Conservation (phyloP, 2,329 filamentous ascomycete genomes). For the Fusarium neocosmosporiellum region DNA sequence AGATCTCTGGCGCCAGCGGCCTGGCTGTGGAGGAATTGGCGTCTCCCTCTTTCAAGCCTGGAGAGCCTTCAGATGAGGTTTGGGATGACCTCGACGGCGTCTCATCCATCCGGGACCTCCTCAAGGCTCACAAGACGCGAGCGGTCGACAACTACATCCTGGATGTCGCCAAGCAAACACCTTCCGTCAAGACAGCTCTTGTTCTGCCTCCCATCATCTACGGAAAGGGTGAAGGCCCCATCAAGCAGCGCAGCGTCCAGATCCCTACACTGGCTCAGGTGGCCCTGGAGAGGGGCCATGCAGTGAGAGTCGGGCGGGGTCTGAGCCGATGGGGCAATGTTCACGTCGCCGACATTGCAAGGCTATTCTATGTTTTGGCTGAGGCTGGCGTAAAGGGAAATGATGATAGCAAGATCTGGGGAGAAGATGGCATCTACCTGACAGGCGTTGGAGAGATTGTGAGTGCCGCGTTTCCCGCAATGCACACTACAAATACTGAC, state of each 20-base stretch:
- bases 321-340: conserved; percentile 51
- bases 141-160: conserved; percentile 53
- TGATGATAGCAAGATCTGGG: conserved; percentile 47
- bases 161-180: conserved; percentile 39
- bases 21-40: conserved; percentile 49
- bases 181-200: conserved; percentile 49
- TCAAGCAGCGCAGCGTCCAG: conserved; percentile 55
- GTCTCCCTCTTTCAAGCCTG: conserved; percentile 43
- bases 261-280: conserved; percentile 50
- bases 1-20: conserved; percentile 53
- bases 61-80: conserved; percentile 43
- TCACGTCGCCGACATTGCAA: conserved; percentile 49
- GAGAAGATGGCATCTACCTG: conserved; percentile 53
- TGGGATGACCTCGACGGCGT: conserved; percentile 51
- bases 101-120: conserved; percentile 39
- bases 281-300: conserved; percentile 48
- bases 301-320: conserved; percentile 49
- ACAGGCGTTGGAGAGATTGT: conserved; percentile 45
- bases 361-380: conserved; percentile 45
- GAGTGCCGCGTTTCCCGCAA: neutral
- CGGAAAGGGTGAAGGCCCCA: conserved; percentile 51
- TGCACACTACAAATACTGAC: neutral
- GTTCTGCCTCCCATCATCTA: conserved; percentile 54
- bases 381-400: conserved; percentile 43
- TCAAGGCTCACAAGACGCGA: conserved; percentile 42